Conservation (phyloP, 352 stramenopile genomes). For the Globisporangium iwayamae region DNA sequence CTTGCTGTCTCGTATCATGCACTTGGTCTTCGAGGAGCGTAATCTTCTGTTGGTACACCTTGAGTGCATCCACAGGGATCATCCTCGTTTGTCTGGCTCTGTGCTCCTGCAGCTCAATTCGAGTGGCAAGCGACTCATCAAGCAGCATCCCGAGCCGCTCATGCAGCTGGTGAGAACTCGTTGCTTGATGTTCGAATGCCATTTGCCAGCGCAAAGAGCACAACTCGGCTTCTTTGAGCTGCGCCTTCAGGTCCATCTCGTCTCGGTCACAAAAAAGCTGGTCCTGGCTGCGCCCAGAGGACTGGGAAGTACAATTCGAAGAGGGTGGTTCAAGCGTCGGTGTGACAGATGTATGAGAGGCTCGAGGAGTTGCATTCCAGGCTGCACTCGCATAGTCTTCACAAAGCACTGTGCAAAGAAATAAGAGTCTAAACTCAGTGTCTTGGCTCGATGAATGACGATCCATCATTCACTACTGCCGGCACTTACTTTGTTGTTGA, state of each 20-base stretch:
- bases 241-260: slow-evolving; percentile 26
- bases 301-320: no score
- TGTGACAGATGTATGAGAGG: not conserved
- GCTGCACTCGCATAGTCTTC: slow-evolving; percentile 4
- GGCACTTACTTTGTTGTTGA: slow-evolving; percentile 10
- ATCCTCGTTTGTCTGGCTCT: not conserved
- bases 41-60: slow-evolving; percentile 44
- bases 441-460: not conserved
- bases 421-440: not conserved
- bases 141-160: slow-evolving; percentile 39
- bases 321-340: not conserved
- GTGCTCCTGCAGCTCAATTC: not conserved
- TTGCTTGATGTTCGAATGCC: slow-evolving; percentile 27
- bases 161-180: slow-evolving; percentile 22
- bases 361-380: not conserved
- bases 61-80: slow-evolving; percentile 17
- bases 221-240: slow-evolving; percentile 41
- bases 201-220: slow-evolving; percentile 35
- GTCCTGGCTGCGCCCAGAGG: not conserved
- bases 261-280: slow-evolving; percentile 12
- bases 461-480: not conserved
- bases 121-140: slow-evolving; percentile 26
- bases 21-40: slow-evolving; percentile 44
- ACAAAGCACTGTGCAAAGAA: slow-evolving; percentile 1
- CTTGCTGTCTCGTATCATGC: slow-evolving; percentile 46